phyloP scores from a whole-genome alignment of 2,329 filamentous ascomycete genomes.

The Sphaerulina populicola region DNA sequence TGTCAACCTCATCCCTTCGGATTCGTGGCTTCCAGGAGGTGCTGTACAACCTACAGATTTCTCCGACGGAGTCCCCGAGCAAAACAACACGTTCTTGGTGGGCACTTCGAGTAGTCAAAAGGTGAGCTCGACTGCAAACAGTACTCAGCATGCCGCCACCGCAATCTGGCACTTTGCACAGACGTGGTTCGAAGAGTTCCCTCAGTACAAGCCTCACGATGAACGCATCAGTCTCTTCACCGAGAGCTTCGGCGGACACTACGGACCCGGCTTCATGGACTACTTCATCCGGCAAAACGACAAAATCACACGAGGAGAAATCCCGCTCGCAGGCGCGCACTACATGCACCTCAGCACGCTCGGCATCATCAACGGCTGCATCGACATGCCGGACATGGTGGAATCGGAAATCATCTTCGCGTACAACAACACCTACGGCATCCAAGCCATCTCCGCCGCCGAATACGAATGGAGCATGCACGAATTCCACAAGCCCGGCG shows the following conservation, averaged over 20 bases:
- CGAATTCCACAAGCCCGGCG: conserved; percentile 42
- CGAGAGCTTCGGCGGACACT: conserved; percentile 61
- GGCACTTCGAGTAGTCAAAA: conserved; percentile 56
- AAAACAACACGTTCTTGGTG: conserved; percentile 28
- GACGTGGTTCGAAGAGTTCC: conserved; percentile 39
- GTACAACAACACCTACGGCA: conserved; percentile 53
- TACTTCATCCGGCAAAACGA: conserved; percentile 53
- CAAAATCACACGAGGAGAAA: conserved; percentile 43
- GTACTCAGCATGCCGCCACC: conserved; percentile 28
- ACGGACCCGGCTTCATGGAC: conserved; percentile 43
- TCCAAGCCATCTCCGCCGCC: conserved; percentile 45
- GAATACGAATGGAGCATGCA: conserved; percentile 33
- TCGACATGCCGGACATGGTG: conserved; percentile 45
- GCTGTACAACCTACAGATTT: conserved; percentile 21
- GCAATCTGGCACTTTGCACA: conserved; percentile 58
- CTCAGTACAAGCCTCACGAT: conserved; percentile 39
- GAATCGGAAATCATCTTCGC: conserved; percentile 32
- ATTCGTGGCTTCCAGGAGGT: background rate
- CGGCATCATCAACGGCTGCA: conserved; percentile 51
- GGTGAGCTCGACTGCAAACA: conserved; percentile 24
- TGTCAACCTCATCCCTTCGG: conserved; percentile 13
- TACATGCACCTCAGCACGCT: conserved; percentile 42
- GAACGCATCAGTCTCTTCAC: conserved; percentile 54
- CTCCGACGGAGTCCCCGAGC: conserved; percentile 33
- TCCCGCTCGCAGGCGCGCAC: conserved; percentile 37